A percentile compares a stretch with the other conserved stretches of the same genome.
Conservation (phyloP, 441 rosid species). For the Capsella rubella region DNA sequence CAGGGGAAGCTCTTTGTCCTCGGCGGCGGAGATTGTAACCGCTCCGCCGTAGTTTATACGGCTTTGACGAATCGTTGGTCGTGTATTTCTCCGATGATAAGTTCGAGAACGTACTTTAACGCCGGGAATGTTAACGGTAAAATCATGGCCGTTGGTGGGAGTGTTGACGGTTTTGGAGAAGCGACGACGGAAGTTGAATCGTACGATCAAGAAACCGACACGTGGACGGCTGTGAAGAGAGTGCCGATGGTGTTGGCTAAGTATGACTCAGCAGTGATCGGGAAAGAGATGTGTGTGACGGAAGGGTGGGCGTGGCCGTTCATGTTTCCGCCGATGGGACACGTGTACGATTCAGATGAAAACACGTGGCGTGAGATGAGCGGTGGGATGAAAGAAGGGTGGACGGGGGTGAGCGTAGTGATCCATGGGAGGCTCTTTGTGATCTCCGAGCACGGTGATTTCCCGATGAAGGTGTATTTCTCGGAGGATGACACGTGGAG, state of each 20-base stretch:
- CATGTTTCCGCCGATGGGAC: constrained; percentile 61
- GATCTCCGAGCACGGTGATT: constrained; percentile 72
- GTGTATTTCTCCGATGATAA: constrained; percentile 56
- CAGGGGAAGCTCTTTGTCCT: constrained; percentile 64
- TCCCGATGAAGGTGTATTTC: constrained; percentile 66
- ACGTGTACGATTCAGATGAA: constrained; percentile 49
- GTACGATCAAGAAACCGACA: constrained; percentile 53
- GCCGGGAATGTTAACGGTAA: constrained; percentile 52
- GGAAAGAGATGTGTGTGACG: constrained; percentile 56
- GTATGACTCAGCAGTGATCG: constrained; percentile 75
- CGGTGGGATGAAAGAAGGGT: constrained; percentile 70
- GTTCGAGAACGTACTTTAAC: constrained; percentile 56
- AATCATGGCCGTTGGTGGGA: constrained; percentile 68
- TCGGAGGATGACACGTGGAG: constrained; percentile 59
- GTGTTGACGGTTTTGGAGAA: constrained; percentile 42
- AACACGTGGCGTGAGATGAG: constrained; percentile 71
- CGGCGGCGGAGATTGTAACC: constrained; percentile 59
- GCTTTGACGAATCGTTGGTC: constrained; percentile 67
- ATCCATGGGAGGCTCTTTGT: constrained; percentile 52
- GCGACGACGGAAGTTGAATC: constrained; percentile 57
- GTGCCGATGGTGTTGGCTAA: constrained; percentile 53
- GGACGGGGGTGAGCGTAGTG: constrained; percentile 69
- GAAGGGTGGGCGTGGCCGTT: constrained; percentile 93
- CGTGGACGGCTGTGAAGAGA: constrained; percentile 48
- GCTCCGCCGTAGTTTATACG: constrained; percentile 50